Evolutionary conservation across 305 asterid species (phyloP), one percentile per base, ranked within the genome.

Genomic region (Fraxinus nigra): DNA sequence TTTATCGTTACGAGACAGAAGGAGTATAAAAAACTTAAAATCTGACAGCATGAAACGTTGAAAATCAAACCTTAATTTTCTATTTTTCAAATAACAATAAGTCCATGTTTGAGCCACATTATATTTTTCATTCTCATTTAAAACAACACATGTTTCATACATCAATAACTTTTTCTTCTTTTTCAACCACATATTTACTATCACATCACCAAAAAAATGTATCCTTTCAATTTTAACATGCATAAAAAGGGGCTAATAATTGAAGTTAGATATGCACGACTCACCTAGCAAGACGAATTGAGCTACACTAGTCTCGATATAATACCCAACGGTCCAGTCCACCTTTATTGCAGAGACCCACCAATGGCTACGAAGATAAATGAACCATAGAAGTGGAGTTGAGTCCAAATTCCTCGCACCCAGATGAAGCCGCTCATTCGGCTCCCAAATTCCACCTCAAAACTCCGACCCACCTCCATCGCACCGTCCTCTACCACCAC

Each of bases 351-450:
- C 69, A 59, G 67, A 18, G 69, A 22, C 70, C 32, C 32, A 61
- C 32, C 32, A 7, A 22, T 7, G 70, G 70, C 70, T 61, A 22
- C 13, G 70, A 8, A 20, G 70, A 61, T 22, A 6, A 56, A 61
- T 22, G 70, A 72, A 32, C 28, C 26, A n/a, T 33, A 20, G 48
- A 72, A 72, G 14, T 32, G 76, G 76, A 0, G 5, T 34, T 13
- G 24, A n/a, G 48, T n/a, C 76, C 37, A 32, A 72, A 33, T 14
- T 72, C 28, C 1, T 72, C 14, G 48, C 46, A 33, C 48, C 28
- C 43, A 26, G 77, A 88, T 88, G 86, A 78, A 85, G 81, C 84
- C 72, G 83, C 84, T 83, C 1, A 59, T 56, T 51, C 86, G 84
- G 14, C 38, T 76, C 81, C 82, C 84, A 8, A 32, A 80, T 14